Percentiles rank a stretch among this genome's conserved stretches.
Evolutionary conservation across 2,329 filamentous ascomycete genomes (phyloP).

Genomic region (Curvularia sp.): DNA sequence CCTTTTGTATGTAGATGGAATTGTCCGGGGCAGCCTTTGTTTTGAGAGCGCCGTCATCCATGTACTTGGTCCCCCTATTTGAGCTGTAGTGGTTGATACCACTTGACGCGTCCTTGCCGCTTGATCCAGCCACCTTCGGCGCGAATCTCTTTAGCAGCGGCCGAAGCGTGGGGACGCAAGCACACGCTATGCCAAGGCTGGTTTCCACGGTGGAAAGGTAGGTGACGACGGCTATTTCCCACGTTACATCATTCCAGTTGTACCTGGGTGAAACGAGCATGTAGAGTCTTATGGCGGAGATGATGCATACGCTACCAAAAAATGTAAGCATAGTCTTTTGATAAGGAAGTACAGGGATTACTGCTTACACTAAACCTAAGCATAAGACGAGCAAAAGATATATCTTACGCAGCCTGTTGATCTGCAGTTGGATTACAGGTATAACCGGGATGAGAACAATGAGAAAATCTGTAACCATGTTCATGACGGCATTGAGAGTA

Average conservation of each 20-base stretch:
- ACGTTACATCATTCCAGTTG: neutral
- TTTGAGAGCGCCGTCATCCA: neutral
- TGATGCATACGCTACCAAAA: neutral
- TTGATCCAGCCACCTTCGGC: neutral
- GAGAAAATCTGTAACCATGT: neutral
- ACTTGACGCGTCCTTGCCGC: neutral
- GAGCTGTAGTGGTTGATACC: neutral
- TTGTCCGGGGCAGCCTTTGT: neutral
- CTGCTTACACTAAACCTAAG: neutral
- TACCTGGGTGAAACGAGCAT: neutral
- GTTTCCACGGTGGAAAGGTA: slow-evolving; percentile 1
- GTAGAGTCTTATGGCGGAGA: neutral
- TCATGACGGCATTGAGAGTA: neutral
- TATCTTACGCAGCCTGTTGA: neutral
- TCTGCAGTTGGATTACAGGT: neutral
- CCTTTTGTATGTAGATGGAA: neutral
- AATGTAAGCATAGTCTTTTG: neutral
- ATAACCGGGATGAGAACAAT: neutral
- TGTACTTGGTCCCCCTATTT: too few species aligned
- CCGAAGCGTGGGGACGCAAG: neutral
- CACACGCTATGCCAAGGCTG: neutral
- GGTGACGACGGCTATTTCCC: neutral
- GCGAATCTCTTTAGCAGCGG: neutral
- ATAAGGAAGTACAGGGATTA: neutral
- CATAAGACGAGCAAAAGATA: neutral